These are phyloP conservation scores for Diospyros lotus DNA, from an alignment of 148 eudicot species.

Conservation along the genomic window DNA sequence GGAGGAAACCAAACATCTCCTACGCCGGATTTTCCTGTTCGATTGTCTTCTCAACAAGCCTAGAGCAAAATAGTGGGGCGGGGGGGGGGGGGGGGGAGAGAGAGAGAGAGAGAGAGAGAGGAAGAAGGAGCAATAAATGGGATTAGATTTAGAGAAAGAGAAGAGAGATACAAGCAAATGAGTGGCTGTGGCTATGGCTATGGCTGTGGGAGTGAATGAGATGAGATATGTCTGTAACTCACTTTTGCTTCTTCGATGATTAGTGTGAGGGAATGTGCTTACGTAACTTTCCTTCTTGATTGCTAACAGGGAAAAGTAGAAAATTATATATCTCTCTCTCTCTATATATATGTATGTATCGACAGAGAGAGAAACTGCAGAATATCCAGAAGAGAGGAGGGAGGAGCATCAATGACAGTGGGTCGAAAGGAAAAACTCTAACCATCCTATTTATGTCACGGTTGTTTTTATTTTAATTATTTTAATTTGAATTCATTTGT, in stretches of 20 bases:
- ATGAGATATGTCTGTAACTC: no score
- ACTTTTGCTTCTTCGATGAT: no score
- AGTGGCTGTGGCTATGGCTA: no score
- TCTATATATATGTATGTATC: not conserved
- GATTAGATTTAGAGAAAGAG: not conserved
- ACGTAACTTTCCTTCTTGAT: not conserved
- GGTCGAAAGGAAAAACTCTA: no score
- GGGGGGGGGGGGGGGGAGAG: not conserved
- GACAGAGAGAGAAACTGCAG: not conserved
- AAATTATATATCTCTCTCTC: no score
- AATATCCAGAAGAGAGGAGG: not conserved
- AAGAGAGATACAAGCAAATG: no score
- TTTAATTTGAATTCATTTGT: no score
- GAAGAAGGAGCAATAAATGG: slow-evolving; percentile 19
- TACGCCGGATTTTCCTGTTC: slow-evolving; percentile 4
- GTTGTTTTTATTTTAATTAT: no score
- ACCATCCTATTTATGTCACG: no score
- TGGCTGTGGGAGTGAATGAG: no score
- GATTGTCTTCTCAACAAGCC: not conserved
- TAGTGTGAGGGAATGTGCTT: slow-evolving; percentile 2
- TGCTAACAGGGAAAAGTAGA: not conserved
- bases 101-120: slow-evolving; percentile 9
- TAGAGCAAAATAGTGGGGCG: not conserved
- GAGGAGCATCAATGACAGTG: not conserved
- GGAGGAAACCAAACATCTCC: slow-evolving; percentile 3